Percentiles rank a stretch among this genome's conserved stretches.
Evolutionary conservation across 2,329 filamentous ascomycete genomes (phyloP).

Genomic region (Fusarium temperatum): DNA sequence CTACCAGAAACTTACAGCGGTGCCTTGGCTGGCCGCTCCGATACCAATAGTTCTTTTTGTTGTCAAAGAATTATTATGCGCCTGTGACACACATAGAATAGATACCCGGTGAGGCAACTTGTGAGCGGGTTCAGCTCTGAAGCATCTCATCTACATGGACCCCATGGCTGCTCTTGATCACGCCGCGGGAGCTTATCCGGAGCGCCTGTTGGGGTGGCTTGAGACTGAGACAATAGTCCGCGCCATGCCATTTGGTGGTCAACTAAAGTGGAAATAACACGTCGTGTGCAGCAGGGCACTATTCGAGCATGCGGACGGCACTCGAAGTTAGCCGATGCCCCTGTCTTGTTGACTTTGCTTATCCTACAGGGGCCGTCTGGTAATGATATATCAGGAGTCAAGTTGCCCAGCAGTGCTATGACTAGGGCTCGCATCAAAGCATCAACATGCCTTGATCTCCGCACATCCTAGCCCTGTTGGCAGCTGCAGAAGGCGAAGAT

Average conservation of each 20-base stretch:
- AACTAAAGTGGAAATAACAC: slow-evolving; percentile 8
- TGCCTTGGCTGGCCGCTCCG: background rate
- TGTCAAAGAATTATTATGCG: background rate
- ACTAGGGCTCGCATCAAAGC: background rate
- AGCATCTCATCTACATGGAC: background rate
- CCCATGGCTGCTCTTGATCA: background rate
- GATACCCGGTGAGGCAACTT: background rate
- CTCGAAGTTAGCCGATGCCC: background rate
- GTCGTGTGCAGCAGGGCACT: background rate
- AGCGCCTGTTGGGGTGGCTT: slow-evolving; percentile 5
- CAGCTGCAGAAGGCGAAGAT: background rate
- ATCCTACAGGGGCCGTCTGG: background rate
- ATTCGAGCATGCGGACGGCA: background rate
- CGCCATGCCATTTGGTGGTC: background rate
- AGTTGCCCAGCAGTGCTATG: background rate
- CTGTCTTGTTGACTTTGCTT: background rate
- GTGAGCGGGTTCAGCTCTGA: background rate
- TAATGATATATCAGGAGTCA: background rate
- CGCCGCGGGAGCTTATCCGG: background rate
- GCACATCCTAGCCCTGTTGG: background rate
- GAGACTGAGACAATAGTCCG: slow-evolving; percentile 25
- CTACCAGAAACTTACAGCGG: background rate
- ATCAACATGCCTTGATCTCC: background rate
- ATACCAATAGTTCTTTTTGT: background rate
- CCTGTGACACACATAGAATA: background rate